Base-by-base conservation (phyloP, 257 asterid genomes). In the Scutellaria minor region DNA sequence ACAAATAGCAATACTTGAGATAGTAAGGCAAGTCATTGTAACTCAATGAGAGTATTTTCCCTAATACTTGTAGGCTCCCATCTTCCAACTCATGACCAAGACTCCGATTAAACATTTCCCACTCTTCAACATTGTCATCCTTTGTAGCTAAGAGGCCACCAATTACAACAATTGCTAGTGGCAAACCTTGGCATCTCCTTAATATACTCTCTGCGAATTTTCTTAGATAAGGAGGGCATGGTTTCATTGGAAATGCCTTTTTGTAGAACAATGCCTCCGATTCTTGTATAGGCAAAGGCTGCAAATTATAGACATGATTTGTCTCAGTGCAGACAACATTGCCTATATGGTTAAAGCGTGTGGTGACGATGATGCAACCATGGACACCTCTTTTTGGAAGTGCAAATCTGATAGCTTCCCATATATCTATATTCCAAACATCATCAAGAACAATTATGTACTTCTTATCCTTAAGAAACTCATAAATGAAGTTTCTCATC, bases 71-170 rank as follows among this genome's bases (percentile, higher is more conserved):
- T 9, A 70, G 57, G 66, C 18, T 41, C 31, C 74, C 74, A n/a
- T 22, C 75, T 8, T 22, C 75, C 45, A 56, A 7, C 6, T 70
- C 57, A 44, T 70, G 15, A 24, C 18, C 51, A 44, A 70, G 66
- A 35, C 66, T 70, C 35, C 66, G 56, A 35, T 42, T 47, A 31
- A 70, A 45, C 10, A 56, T 7, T 9, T 44, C 75, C 75, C 76
- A 71, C 10, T 71, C 76, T 10, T 71, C 62, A 10, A 18, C 20
- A n/a, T 13, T 20, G 39, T 47, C 18, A 3, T 46, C 61, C 67
- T 74, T 74, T 2, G 78, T 66, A 31, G 78, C 74, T 14, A 74
- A 46, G 46, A 66, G 53, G 2, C 74, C 78, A 7, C 74, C 73
- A 48, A 66, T 74, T 18, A 74, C 68, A 9, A 57, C 71, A 24